These are phyloP conservation scores for Setaria italica DNA, from an alignment of 202 grass and related monocot species.

Conservation along the genomic window DNA sequence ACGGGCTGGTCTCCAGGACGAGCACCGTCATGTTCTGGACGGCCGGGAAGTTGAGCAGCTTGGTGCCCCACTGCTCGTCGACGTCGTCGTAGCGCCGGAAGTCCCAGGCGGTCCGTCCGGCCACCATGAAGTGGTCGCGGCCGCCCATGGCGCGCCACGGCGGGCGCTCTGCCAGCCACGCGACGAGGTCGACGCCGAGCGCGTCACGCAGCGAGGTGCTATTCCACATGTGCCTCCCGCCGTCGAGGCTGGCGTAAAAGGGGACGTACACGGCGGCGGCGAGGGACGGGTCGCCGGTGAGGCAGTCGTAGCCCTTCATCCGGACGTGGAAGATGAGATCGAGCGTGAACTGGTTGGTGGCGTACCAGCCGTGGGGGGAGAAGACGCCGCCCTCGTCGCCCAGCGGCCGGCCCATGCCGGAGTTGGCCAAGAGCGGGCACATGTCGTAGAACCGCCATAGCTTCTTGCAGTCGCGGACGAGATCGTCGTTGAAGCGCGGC, in stretches of 20 bases:
- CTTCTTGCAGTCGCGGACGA: conserved; percentile 45
- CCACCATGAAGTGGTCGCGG: conserved; percentile 61
- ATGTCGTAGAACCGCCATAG: conserved; percentile 46
- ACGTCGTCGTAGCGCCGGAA: conserved; percentile 22
- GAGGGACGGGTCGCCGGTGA: conserved; percentile 54
- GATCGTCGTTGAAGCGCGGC: conserved; percentile 64
- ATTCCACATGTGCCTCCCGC: conserved; percentile 38
- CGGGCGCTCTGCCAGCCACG: conserved; percentile 44
- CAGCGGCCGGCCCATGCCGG: conserved; percentile 49
- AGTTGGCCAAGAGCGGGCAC: conserved; percentile 55
- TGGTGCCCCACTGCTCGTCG: conserved; percentile 55
- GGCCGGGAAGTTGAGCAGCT: conserved; percentile 49
- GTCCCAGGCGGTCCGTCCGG: conserved; percentile 50
- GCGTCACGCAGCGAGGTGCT: conserved; percentile 47
- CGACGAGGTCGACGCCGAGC: conserved; percentile 48
- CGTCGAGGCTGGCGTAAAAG: conserved; percentile 59
- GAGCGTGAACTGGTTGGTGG: conserved; percentile 56
- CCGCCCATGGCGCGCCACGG: conserved; percentile 66
- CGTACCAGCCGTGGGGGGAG: conserved; percentile 52
- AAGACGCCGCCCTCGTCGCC: conserved; percentile 40
- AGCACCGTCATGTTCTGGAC: conserved; percentile 61
- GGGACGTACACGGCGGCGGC: conserved; percentile 60
- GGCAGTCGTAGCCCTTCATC: conserved; percentile 60
- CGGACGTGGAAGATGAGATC: conserved; percentile 65
- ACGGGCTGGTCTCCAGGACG: conserved; percentile 46